phyloP scores from a whole-genome alignment of 495 filamentous ascomycete genomes.

The Tuber indicum region DNA sequence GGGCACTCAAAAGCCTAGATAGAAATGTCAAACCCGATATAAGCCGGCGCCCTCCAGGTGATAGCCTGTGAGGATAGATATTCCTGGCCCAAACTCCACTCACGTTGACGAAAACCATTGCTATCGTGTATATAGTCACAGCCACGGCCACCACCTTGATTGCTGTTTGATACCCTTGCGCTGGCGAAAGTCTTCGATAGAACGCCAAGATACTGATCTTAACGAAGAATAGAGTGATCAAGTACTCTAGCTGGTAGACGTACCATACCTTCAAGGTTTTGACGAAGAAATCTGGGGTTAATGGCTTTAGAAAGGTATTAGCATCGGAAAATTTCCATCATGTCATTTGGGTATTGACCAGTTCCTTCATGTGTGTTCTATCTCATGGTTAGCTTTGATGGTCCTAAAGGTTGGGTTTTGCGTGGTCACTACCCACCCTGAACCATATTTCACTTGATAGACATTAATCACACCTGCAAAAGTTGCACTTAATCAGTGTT shows the following conservation, averaged over 20 bases:
- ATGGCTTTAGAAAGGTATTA: constrained; percentile 2
- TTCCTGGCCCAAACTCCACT: constrained; percentile 7
- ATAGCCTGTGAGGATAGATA: not conserved
- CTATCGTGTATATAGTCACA: constrained; percentile 33
- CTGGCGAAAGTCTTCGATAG: constrained; percentile 42
- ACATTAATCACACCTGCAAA: constrained; percentile 23
- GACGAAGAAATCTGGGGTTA: constrained; percentile 10
- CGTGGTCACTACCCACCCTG: constrained; percentile 23
- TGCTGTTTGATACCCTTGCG: constrained; percentile 33
- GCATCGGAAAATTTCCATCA: not conserved
- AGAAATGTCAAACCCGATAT: not conserved
- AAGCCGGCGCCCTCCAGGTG: not conserved
- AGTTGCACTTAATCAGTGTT: not conserved
- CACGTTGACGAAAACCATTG: constrained; percentile 41
- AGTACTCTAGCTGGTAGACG: constrained; percentile 38
- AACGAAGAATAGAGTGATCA: constrained; percentile 36
- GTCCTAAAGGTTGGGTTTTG: not conserved
- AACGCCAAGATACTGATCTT: constrained; percentile 44
- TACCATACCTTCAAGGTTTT: constrained; percentile 38
- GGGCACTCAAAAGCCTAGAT: constrained; percentile 39
- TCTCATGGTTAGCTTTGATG: not conserved
- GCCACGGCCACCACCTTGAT: constrained; percentile 36
- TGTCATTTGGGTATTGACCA: constrained; percentile 11
- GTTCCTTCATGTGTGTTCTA: constrained; percentile 23
- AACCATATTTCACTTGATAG: constrained; percentile 35